phyloP scores from a whole-genome alignment of 257 asterid species.

The Scutellaria galericulata region DNA sequence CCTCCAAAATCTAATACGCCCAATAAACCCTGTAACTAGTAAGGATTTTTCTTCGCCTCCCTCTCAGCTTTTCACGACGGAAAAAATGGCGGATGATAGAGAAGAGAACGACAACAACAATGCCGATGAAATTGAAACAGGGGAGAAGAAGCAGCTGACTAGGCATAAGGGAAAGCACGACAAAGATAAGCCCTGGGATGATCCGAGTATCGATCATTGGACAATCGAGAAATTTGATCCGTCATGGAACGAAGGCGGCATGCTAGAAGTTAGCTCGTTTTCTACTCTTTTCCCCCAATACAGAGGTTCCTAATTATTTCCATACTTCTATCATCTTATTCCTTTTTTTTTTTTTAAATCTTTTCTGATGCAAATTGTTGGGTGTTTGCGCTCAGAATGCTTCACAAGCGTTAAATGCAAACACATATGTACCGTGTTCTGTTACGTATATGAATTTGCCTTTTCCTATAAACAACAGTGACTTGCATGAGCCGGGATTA shows the following conservation, averaged over 20 bases:
- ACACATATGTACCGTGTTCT: not conserved
- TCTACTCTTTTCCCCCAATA: slow-evolving; percentile 79
- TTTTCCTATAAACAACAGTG: not conserved
- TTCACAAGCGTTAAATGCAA: not conserved
- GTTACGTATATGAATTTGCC: not conserved
- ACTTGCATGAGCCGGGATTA: not conserved
- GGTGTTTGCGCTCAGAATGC: slow-evolving; percentile 3
- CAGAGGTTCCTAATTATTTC: slow-evolving; percentile 39
- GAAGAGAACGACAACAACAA: slow-evolving; percentile 29
- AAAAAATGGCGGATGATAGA: slow-evolving; percentile 28
- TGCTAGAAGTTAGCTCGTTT: slow-evolving; percentile 72
- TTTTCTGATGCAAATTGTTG: not conserved
- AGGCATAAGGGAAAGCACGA: slow-evolving; percentile 46
- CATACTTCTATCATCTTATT: not conserved
- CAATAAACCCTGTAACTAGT: too few relatives aligned
- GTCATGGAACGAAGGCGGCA: slow-evolving; percentile 66
- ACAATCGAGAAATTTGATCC: slow-evolving; percentile 76
- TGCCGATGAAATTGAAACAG: slow-evolving; percentile 29
- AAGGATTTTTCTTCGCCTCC: not conserved
- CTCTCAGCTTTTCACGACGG: slow-evolving; percentile 6
- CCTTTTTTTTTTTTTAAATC: not conserved
- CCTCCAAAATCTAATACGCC: too few relatives aligned
- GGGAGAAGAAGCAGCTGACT: slow-evolving; percentile 29
- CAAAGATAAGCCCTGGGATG: slow-evolving; percentile 48
- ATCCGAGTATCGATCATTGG: slow-evolving; percentile 54